phyloP scores from a whole-genome alignment of 192 early-diverging fungal genomes.

The Coemansia sp. region DNA sequence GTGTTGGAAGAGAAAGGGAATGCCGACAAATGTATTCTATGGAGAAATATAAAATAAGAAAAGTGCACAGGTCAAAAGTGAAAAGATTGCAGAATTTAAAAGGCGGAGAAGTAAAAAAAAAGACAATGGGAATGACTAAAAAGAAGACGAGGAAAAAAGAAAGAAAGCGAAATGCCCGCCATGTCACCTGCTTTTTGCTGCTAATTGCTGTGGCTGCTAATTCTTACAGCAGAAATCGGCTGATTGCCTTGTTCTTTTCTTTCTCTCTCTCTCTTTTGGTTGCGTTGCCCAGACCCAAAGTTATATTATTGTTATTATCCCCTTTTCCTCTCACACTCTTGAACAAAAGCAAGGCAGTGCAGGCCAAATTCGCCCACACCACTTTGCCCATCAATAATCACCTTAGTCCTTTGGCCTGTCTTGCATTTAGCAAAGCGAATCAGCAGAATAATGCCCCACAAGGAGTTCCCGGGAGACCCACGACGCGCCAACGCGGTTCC shows the following conservation, averaged over 20 bases:
- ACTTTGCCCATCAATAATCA: neutral
- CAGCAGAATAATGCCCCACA: slow-evolving; percentile 26
- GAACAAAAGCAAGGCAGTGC: neutral
- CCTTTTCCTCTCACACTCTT: neutral
- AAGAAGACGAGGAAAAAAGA: neutral
- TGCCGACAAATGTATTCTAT: neutral
- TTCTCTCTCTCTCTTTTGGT: neutral
- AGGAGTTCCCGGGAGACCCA: slow-evolving; percentile 49
- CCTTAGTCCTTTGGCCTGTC: neutral
- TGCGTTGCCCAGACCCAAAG: too few species aligned
- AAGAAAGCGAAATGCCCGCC: neutral
- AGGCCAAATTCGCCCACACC: neutral
- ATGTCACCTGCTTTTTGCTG: neutral
- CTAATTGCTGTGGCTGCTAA: neutral
- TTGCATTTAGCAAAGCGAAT: neutral
- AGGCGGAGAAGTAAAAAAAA: neutral
- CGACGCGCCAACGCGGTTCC: slow-evolving; percentile 39
- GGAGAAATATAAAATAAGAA: neutral
- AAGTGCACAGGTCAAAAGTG: neutral
- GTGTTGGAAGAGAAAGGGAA: neutral
- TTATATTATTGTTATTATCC: too few species aligned
- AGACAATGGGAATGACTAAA: neutral
- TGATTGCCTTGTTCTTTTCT: neutral
- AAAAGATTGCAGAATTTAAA: too few species aligned
- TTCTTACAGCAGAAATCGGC: neutral